Conservation (phyloP, 768 basidiomycete genomes). For the Mycena rosella region DNA sequence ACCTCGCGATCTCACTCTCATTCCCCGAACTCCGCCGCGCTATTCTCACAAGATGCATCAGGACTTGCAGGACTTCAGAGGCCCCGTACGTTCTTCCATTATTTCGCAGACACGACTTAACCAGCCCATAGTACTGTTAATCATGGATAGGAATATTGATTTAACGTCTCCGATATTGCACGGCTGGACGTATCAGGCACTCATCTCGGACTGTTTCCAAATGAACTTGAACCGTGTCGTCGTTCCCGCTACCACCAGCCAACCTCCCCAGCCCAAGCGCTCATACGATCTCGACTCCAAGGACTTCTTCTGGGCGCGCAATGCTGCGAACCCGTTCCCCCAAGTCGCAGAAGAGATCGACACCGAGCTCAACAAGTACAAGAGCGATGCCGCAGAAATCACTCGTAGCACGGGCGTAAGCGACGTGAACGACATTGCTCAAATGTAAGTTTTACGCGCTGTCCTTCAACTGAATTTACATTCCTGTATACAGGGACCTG, state of each 20-base stretch:
- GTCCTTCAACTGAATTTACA: conserved; percentile 5
- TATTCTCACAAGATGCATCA: conserved; percentile 85
- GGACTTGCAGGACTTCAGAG: conserved; percentile 89
- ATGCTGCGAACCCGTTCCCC: conserved; percentile 96
- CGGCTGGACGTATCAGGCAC: conserved; percentile 99
- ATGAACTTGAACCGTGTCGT: conserved; percentile 97
- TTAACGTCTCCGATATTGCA: conserved; percentile 94
- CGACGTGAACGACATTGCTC: conserved; percentile 94
- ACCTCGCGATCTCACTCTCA: conserved; percentile 70
- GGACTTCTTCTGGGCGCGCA: conserved; percentile 99
- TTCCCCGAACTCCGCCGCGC: conserved; percentile 59
- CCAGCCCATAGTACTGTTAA: conserved; percentile 78
- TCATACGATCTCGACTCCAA: conserved; percentile 97
- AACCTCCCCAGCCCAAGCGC: conserved; percentile 57
- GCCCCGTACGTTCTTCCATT: conserved; percentile 71
- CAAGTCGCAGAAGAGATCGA: conserved; percentile 99
- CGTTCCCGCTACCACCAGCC: conserved; percentile 75
- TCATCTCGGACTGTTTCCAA: conserved; percentile 97
- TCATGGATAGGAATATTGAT: conserved; percentile 95
- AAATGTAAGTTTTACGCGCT: conserved; percentile 71
- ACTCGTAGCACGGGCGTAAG: conserved; percentile 96
- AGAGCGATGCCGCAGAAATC: conserved; percentile 96
- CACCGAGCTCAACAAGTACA: conserved; percentile 89
- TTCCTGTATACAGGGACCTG: conserved; percentile 70
- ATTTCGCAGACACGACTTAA: conserved; percentile 23